Conservation (phyloP, 352 stramenopile species). For the Pythium chondricola region DNA sequence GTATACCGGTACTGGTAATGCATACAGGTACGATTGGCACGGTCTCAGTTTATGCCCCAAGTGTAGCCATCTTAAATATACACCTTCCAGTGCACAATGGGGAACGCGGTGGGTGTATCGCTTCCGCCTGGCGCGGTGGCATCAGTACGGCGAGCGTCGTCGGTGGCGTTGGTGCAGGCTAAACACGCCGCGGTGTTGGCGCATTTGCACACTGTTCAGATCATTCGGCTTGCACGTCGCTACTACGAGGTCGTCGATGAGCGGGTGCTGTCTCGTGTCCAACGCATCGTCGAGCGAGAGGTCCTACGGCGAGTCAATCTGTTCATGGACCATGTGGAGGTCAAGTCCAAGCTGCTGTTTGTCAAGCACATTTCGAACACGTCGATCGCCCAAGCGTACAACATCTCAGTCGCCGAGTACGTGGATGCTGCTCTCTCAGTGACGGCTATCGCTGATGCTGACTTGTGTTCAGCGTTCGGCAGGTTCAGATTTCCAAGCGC, state of each 20-base stretch:
- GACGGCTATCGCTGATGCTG: too few species aligned
- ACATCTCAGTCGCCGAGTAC: slow-evolving; percentile 44
- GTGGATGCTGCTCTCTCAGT: too few species aligned
- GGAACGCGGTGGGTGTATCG: slow-evolving; percentile 37
- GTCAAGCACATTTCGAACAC: slow-evolving; percentile 60
- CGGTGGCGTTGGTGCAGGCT: slow-evolving; percentile 20
- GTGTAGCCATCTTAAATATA: slow-evolving; percentile 21
- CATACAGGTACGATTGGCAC: too few species aligned
- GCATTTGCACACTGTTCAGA: slow-evolving; percentile 25
- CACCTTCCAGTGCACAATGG: slow-evolving; percentile 23
- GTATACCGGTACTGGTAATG: too few species aligned
- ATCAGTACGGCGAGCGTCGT: slow-evolving; percentile 16
- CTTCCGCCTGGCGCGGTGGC: slow-evolving; percentile 21
- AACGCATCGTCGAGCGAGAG: slow-evolving; percentile 44
- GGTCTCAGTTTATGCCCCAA: too few species aligned
- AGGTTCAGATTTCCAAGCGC: slow-evolving; percentile 47
- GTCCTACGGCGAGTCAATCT: slow-evolving; percentile 35
- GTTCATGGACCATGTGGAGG: slow-evolving; percentile 41
- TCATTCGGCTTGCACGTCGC: slow-evolving; percentile 27
- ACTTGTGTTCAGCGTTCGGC: slow-evolving; percentile 46
- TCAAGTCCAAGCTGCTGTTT: slow-evolving; percentile 51
- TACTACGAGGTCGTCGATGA: slow-evolving; percentile 55
- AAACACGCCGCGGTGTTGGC: slow-evolving; percentile 24
- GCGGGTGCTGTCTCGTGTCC: slow-evolving; percentile 36
- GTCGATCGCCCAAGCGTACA: slow-evolving; percentile 43